Evolutionary conservation across 768 basidiomycete species (phyloP).

Genomic region (Fomitopsis pulvina): DNA sequence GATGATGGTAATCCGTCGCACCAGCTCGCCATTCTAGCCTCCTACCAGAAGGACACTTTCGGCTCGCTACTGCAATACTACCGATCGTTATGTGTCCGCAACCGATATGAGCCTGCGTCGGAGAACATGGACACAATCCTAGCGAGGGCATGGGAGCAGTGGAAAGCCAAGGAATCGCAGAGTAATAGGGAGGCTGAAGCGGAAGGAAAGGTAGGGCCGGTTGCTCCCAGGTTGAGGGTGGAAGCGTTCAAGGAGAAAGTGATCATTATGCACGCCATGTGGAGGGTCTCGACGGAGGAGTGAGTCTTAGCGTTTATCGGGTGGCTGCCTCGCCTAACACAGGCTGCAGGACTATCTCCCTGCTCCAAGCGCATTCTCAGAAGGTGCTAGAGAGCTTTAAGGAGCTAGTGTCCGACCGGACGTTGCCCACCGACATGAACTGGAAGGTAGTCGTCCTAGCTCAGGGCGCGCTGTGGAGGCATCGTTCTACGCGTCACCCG

Average conservation of each 20-base stretch:
- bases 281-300: constrained; percentile 53
- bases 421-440: constrained; percentile 71
- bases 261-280: constrained; percentile 71
- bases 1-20: constrained; percentile 93
- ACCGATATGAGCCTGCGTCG: constrained; percentile 81
- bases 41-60: constrained; percentile 81
- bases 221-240: constrained; percentile 45
- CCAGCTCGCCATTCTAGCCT: constrained; percentile 89
- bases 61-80: constrained; percentile 81
- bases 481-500: constrained; percentile 62
- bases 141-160: constrained; percentile 56
- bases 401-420: constrained; percentile 56
- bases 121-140: constrained; percentile 79
- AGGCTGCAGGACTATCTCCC: not conserved
- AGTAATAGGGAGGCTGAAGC: constrained; percentile 14
- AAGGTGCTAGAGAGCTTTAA: constrained; percentile 50
- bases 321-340: not conserved
- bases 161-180: constrained; percentile 34
- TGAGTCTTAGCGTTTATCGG: constrained; percentile 27
- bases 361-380: constrained; percentile 41
- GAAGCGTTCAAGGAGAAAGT: constrained; percentile 68
- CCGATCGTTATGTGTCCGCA: constrained; percentile 79
- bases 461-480: constrained; percentile 81
- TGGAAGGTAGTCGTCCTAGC: constrained; percentile 65
- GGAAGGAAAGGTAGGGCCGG: constrained; percentile 30